Conservation (phyloP, 257 asterid species). For the Solanum ossicruentum region DNA sequence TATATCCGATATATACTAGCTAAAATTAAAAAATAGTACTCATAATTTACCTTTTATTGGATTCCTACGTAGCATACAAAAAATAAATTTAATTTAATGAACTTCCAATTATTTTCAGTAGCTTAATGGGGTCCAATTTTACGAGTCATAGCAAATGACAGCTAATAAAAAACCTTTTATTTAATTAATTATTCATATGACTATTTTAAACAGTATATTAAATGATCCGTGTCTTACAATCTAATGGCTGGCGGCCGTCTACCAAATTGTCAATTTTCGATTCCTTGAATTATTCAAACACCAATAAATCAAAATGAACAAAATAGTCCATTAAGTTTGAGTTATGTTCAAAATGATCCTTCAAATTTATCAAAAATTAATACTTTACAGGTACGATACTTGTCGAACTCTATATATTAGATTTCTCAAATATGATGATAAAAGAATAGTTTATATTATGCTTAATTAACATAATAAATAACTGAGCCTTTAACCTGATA, state of each 20-base stretch:
- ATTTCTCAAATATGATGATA: too few species aligned
- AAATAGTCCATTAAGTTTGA: neutral
- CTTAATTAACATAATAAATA: too few species aligned
- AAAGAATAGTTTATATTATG: too few species aligned
- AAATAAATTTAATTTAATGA: neutral
- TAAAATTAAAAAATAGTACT: too few species aligned
- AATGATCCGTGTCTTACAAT: neutral
- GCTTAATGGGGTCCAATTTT: neutral
- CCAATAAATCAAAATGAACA: neutral
- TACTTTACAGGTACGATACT: too few species aligned
- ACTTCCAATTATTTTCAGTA: neutral
- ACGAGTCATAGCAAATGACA: neutral
- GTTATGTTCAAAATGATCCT: neutral
- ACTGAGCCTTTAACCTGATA: too few species aligned
- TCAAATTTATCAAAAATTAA: too few species aligned
- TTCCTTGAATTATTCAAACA: neutral
- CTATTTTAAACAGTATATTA: neutral
- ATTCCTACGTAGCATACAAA: neutral
- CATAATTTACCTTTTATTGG: neutral
- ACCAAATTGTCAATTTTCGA: neutral
- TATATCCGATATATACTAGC: too few species aligned
- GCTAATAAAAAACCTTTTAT: neutral
- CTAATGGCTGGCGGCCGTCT: slow-evolving; percentile 4
- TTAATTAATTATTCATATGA: neutral
- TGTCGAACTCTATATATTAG: neutral